Evolutionary conservation across 768 basidiomycete species (phyloP).

Genomic region (Leccinum sublutescens): DNA sequence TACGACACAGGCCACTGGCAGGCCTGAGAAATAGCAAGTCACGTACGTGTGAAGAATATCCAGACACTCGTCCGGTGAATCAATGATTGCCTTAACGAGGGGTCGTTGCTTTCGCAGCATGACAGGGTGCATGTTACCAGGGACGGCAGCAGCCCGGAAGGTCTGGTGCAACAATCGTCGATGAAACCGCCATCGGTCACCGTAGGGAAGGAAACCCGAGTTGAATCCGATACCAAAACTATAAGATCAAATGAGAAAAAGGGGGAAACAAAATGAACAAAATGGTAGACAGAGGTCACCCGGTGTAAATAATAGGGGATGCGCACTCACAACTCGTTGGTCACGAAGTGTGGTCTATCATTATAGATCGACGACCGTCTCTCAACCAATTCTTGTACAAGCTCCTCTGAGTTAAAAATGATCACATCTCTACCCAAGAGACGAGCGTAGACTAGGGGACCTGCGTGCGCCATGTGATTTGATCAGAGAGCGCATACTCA

Average conservation of each 20-base stretch:
- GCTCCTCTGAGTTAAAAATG: slow-evolving; percentile 12
- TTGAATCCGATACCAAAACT: slow-evolving; percentile 18
- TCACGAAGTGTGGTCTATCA: slow-evolving; percentile 11
- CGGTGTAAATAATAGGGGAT: neutral
- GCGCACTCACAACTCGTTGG: slow-evolving; percentile 10
- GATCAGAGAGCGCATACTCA: neutral
- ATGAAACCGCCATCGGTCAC: neutral
- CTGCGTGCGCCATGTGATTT: neutral
- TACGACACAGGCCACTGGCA: too few relatives aligned
- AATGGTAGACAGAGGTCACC: neutral
- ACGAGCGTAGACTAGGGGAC: slow-evolving; percentile 3
- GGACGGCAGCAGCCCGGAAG: slow-evolving; percentile 9
- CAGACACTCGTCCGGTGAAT: neutral
- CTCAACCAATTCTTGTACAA: slow-evolving; percentile 13
- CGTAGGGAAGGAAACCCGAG: slow-evolving; percentile 4
- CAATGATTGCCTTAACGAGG: slow-evolving; percentile 9
- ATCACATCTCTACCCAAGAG: slow-evolving; percentile 5
- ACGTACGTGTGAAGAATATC: slow-evolving; percentile 13
- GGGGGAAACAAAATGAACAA: neutral
- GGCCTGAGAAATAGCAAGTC: neutral
- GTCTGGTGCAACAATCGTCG: slow-evolving; percentile 21
- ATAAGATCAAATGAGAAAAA: neutral
- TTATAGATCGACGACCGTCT: slow-evolving; percentile 17
- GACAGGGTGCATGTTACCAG: slow-evolving; percentile 5
- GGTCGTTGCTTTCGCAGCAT: slow-evolving; percentile 6